Base-by-base conservation (phyloP, 208 protist genomes). In the Leptomonas pyrrhocoris region DNA sequence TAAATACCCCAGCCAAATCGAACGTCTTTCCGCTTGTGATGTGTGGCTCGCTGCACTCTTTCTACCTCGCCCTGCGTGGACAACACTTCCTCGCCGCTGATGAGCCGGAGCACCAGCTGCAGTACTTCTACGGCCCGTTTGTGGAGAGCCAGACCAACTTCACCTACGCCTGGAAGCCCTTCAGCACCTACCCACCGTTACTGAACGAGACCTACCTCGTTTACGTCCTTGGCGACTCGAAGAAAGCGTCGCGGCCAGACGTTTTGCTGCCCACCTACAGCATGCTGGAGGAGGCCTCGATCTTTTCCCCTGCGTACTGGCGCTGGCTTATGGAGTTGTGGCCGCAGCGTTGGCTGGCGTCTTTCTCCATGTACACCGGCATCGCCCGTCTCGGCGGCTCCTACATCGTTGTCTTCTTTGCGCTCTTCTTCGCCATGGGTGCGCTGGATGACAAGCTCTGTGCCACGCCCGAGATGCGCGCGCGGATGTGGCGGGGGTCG, bases 71-170 rank as follows among this genome's bases (percentile, higher is more conserved):
- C 21, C 65, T 89, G 67, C 86, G 86, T 28, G 89, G 89, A 12
- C 84, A 75, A 4, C 51, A 63, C 55, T 43, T 40, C 16, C 50
- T 87, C 9, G 56, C 73, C 1, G 25, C 67, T 7, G 89, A 89
- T 51, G 86, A 94, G 68, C 86, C 86, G 19, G 86, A 88, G 63
- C 59, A 80, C 27, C 85, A 92, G 68, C 38, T 84, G 61, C 89
- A 94, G 74, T 88, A 88, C 61, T 94, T 91, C 66, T 91, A 80
- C 51, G 86, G 86, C 1, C 80, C 89, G 1, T 90, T 87, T 54
- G 27, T 58, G 23, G 34, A 61, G 60, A 21, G 61, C 15, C 38
- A 19, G 43, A 64, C 69, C 31, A 68, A 68, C 45, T 92, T 92
- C 69, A 60, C 62, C 25, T 91, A 91, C 57, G 82, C 82, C 61